phyloP scores from a whole-genome alignment of 2,329 filamentous ascomycete species.

The Alternaria hordeiaustralica region DNA sequence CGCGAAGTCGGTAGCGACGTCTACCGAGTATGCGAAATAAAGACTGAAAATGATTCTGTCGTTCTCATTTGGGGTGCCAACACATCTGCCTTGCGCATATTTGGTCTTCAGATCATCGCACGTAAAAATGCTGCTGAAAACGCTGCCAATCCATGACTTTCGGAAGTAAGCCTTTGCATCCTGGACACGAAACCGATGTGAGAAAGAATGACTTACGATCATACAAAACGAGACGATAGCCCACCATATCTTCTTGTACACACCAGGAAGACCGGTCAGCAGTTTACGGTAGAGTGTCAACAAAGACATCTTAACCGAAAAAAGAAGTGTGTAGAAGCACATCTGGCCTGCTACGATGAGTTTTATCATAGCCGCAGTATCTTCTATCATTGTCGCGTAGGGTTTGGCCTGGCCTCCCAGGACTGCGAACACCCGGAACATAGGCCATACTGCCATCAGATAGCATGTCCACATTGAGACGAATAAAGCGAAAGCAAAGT shows the following conservation, averaged over 20 bases:
- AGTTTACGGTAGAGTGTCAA: slow-evolving; percentile 49
- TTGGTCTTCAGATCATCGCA: slow-evolving; percentile 48
- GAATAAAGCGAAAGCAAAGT: slow-evolving; percentile 37
- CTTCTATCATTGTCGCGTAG: slow-evolving; percentile 39
- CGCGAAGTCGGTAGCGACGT: slow-evolving; percentile 44
- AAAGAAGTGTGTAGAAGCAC: slow-evolving; percentile 21
- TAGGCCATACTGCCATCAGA: slow-evolving; percentile 37
- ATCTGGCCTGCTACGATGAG: slow-evolving; percentile 49
- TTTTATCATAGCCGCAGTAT: slow-evolving; percentile 39
- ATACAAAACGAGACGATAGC: slow-evolving; percentile 37
- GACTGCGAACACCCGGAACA: slow-evolving; percentile 41
- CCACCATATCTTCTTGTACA: slow-evolving; percentile 48
- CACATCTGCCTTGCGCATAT: slow-evolving; percentile 41
- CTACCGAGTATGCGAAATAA: slow-evolving; percentile 44
- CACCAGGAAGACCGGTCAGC: slow-evolving; percentile 22
- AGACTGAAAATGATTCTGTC: slow-evolving; percentile 31
- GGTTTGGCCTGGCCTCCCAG: slow-evolving; percentile 23
- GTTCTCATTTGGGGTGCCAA: slow-evolving; percentile 15
- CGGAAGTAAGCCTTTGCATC: too few relatives aligned
- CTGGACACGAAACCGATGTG: too few relatives aligned
- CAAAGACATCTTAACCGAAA: slow-evolving; percentile 15
- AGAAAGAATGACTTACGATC: background rate
- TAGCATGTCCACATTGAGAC: slow-evolving; percentile 37
- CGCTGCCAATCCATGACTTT: slow-evolving; percentile 38
- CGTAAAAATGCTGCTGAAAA: slow-evolving; percentile 40